Conservation (phyloP, 2,329 filamentous ascomycete species). For the Zasmidium citrigriseum region DNA sequence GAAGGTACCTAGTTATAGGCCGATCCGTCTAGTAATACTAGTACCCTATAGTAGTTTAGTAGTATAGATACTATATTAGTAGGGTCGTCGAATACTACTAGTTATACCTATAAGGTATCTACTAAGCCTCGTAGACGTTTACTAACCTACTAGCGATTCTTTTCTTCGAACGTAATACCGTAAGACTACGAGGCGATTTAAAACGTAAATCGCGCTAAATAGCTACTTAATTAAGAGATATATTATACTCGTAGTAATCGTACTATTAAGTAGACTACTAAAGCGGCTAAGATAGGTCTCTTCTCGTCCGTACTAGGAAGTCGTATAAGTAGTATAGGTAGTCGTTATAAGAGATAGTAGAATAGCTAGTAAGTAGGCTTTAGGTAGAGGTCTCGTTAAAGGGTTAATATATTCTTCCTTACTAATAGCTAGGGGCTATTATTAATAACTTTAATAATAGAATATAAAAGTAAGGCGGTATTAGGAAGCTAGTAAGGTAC, state of each 20-base stretch:
- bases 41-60: too few species aligned
- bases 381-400: neutral
- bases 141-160: neutral
- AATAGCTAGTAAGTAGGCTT: too few species aligned
- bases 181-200: too few species aligned
- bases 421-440: neutral
- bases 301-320: neutral
- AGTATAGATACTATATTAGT: too few species aligned
- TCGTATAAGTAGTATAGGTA: neutral
- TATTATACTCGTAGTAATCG: neutral
- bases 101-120: neutral
- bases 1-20: too few species aligned
- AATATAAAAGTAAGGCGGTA: too few species aligned
- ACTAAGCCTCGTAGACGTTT: neutral
- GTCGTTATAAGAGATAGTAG: neutral
- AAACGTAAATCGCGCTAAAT: neutral
- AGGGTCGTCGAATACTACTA: neutral
- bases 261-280: neutral
- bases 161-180: neutral
- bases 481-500: neutral
- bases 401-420: neutral
- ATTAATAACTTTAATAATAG: neutral
- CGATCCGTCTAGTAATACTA: too few species aligned
- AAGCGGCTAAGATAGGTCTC: neutral
- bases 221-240: neutral